Evolutionary conservation across 1,139 yeast species (phyloP).

Genomic region (Taphrina sp.): DNA sequence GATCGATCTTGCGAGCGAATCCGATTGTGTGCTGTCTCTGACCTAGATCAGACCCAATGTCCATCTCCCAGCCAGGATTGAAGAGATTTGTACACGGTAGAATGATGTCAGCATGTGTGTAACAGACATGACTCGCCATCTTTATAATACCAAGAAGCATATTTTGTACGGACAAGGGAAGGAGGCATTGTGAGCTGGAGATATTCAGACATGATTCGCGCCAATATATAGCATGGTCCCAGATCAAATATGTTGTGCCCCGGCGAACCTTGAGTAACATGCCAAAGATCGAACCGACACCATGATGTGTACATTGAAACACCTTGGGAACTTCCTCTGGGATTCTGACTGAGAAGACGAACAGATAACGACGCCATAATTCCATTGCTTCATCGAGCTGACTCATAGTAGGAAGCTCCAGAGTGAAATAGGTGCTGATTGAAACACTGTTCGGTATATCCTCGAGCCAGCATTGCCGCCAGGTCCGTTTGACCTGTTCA

Average conservation of each 20-base stretch:
- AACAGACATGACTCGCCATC: slow-evolving; percentile 17
- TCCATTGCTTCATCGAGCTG: slow-evolving; percentile 24
- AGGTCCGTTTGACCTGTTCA: slow-evolving; percentile 8
- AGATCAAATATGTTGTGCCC: slow-evolving; percentile 20
- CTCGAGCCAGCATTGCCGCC: slow-evolving; percentile 19
- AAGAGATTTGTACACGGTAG: slow-evolving; percentile 16
- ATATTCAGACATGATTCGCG: slow-evolving; percentile 21
- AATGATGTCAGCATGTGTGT: slow-evolving; percentile 17
- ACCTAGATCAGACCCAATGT: slow-evolving; percentile 19
- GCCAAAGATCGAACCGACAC: slow-evolving; percentile 18
- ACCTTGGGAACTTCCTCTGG: slow-evolving; percentile 19
- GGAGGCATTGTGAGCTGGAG: slow-evolving; percentile 15
- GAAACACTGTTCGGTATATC: slow-evolving; percentile 15
- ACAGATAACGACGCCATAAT: slow-evolving; percentile 7
- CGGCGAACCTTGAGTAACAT: slow-evolving; percentile 17
- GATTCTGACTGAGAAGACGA: slow-evolving; percentile 14
- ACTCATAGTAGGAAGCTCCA: slow-evolving; percentile 20
- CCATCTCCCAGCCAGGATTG: slow-evolving; percentile 22
- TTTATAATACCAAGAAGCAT: slow-evolving; percentile 19
- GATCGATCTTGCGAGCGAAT: slow-evolving; percentile 15
- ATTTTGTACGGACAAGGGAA: slow-evolving; percentile 5
- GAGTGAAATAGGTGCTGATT: slow-evolving; percentile 10
- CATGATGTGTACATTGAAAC: slow-evolving; percentile 19
- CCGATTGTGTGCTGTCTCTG: slow-evolving; percentile 13
- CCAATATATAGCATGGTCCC: slow-evolving; percentile 24